These are phyloP conservation scores for Chenopodium album DNA, from an alignment of 148 eudicot species.

Conservation along the genomic window DNA sequence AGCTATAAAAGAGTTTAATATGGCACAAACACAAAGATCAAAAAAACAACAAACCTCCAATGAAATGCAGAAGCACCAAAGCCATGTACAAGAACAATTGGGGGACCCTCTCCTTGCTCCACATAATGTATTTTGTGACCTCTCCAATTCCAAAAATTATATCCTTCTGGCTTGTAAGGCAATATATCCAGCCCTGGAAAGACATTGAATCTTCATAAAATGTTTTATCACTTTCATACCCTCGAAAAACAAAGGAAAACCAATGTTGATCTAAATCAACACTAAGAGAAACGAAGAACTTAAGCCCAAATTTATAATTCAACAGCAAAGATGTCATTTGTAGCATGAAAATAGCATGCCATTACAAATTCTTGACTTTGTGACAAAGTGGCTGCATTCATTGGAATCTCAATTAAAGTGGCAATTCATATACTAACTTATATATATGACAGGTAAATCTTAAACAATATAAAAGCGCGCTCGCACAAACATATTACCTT, in stretches of 20 bases:
- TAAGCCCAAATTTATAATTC: background rate
- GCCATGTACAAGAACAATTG: conserved; percentile 88
- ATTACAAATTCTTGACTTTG: background rate
- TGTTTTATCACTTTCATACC: background rate
- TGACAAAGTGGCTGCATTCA: no score
- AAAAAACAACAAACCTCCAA: conserved; percentile 65
- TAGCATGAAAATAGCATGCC: background rate
- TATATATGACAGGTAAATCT: no score
- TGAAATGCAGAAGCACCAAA: conserved; percentile 99
- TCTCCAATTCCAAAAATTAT: conserved; percentile 90
- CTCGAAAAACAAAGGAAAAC: background rate
- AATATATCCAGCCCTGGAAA: conserved; percentile 73
- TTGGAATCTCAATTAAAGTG: no score
- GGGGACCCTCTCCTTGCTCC: conserved; percentile 79
- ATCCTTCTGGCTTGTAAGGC: conserved; percentile 84
- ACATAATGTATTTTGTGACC: conserved; percentile 92
- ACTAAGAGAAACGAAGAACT: background rate
- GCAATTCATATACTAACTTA: no score
- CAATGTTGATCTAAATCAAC: background rate
- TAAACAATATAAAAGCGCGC: no score
- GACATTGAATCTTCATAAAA: conserved; percentile 13
- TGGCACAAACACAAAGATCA: background rate
- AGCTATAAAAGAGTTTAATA: background rate
- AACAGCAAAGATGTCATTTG: background rate
- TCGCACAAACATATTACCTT: no score